phyloP scores from a whole-genome alignment of 495 filamentous ascomycete species.

The Aspergillus taichungensis region DNA sequence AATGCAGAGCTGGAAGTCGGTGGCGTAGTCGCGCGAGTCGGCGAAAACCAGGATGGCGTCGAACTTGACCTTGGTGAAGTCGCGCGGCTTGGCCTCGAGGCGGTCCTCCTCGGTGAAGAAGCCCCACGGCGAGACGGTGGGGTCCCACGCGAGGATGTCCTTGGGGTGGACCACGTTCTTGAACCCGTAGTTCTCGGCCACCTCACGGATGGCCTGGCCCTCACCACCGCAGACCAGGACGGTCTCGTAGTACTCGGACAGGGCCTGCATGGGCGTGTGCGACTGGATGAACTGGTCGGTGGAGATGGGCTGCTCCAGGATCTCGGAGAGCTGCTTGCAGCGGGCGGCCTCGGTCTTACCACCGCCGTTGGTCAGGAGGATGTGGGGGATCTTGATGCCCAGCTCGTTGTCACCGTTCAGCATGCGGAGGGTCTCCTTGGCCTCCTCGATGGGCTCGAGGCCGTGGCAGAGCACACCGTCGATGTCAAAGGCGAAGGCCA shows the following conservation, averaged over 20 bases:
- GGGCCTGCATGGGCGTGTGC: conserved; percentile 88
- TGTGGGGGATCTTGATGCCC: conserved; percentile 81
- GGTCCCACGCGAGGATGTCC: conserved; percentile 81
- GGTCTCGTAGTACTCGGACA: conserved; percentile 72
- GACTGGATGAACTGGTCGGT: conserved; percentile 89
- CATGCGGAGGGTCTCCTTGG: conserved; percentile 74
- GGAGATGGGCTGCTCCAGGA: conserved; percentile 65
- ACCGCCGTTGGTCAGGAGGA: conserved; percentile 90
- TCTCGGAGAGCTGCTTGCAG: conserved; percentile 65
- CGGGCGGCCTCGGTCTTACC: conserved; percentile 82
- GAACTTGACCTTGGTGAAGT: conserved; percentile 63
- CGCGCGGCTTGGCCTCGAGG: conserved; percentile 55
- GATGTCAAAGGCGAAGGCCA: conserved; percentile 89
- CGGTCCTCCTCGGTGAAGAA: conserved; percentile 61
- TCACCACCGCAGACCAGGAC: conserved; percentile 84
- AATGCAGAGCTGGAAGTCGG: conserved; percentile 78
- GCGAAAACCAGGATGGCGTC: conserved; percentile 78
- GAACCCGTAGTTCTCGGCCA: conserved; percentile 84
- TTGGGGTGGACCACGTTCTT: conserved; percentile 80
- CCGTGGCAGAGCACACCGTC: conserved; percentile 82
- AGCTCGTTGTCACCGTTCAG: conserved; percentile 81
- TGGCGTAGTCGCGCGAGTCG: conserved; percentile 75
- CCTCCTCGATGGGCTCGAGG: conserved; percentile 70
- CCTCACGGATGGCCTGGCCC: conserved; percentile 77
- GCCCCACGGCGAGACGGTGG: conserved; percentile 73